These are phyloP conservation scores for Termitomyces sp. DNA, from an alignment of 768 basidiomycete genomes.

Conservation along the genomic window DNA sequence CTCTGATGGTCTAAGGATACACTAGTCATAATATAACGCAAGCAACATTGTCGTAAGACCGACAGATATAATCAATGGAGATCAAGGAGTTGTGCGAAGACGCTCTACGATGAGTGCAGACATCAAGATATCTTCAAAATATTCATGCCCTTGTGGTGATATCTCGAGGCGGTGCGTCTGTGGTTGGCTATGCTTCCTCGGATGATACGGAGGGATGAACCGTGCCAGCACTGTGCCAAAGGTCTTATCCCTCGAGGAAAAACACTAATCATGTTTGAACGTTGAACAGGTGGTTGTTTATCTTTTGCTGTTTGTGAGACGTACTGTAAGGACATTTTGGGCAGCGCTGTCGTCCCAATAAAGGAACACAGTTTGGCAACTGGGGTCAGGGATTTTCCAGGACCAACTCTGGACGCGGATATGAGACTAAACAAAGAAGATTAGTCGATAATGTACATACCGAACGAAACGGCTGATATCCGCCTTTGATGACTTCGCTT, in stretches of 20 bases:
- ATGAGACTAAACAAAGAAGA: neutral
- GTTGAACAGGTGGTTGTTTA: neutral
- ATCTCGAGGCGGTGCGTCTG: constrained; percentile 31
- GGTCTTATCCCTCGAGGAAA: constrained; percentile 31
- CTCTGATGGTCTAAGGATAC: constrained; percentile 40
- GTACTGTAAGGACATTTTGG: constrained; percentile 23
- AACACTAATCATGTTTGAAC: constrained; percentile 24
- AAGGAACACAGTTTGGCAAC: constrained; percentile 16
- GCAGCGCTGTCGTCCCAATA: constrained; percentile 30
- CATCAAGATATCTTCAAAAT: constrained; percentile 36
- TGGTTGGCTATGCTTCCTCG: constrained; percentile 28
- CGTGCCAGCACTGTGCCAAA: constrained; percentile 27
- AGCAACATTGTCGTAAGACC: neutral
- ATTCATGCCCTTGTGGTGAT: constrained; percentile 31
- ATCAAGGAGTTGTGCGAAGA: constrained; percentile 29
- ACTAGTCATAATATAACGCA: neutral
- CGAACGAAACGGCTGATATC: constrained; percentile 28
- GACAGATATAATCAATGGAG: neutral
- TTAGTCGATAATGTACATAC: constrained; percentile 13
- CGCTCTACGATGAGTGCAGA: constrained; percentile 36
- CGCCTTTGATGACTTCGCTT: constrained; percentile 27
- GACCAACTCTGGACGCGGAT: constrained; percentile 23
- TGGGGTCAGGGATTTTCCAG: constrained; percentile 26
- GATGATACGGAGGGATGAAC: constrained; percentile 29
- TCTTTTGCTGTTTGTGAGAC: constrained; percentile 2